Conservation (phyloP, 192 early-diverging fungal species). For the Gaertneriomyces semiglobifer region DNA sequence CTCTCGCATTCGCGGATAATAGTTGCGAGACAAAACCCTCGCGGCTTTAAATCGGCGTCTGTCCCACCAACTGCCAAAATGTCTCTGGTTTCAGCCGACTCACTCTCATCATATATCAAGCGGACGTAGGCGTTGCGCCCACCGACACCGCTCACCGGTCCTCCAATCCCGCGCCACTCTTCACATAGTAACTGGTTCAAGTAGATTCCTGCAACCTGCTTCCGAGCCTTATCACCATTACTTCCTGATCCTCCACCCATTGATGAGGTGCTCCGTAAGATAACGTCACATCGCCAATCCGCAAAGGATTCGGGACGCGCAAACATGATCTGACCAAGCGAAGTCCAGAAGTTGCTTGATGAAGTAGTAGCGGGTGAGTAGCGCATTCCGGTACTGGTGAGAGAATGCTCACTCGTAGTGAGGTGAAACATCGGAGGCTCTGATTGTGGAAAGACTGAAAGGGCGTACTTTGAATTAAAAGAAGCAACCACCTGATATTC, state of each 20-base stretch:
- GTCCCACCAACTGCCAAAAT: background rate
- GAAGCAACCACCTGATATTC: conserved; percentile 24
- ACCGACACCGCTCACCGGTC: conserved; percentile 32
- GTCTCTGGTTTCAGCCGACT: background rate
- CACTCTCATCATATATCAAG: background rate
- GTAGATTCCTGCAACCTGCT: conserved; percentile 39
- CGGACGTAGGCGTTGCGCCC: too few species aligned
- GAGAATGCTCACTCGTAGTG: background rate
- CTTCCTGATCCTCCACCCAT: background rate
- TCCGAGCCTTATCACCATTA: conserved; percentile 7
- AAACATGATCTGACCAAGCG: conserved; percentile 37
- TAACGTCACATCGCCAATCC: conserved; percentile 33
- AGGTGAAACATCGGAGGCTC: conserved; percentile 27
- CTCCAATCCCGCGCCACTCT: conserved; percentile 34
- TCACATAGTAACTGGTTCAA: conserved; percentile 34
- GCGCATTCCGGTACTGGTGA: background rate
- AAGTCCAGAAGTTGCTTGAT: conserved; percentile 41
- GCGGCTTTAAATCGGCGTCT: conserved; percentile 4
- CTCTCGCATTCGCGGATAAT: conserved; percentile 45
- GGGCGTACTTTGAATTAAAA: conserved; percentile 36
- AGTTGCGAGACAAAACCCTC: conserved; percentile 42
- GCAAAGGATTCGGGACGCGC: conserved; percentile 32
- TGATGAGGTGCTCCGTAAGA: conserved; percentile 41
- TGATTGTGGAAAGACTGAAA: conserved; percentile 30
- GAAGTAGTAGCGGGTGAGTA: background rate